These are phyloP conservation scores for Globisporangium spiculum DNA, from an alignment of 352 stramenopile genomes.

Conservation along the genomic window DNA sequence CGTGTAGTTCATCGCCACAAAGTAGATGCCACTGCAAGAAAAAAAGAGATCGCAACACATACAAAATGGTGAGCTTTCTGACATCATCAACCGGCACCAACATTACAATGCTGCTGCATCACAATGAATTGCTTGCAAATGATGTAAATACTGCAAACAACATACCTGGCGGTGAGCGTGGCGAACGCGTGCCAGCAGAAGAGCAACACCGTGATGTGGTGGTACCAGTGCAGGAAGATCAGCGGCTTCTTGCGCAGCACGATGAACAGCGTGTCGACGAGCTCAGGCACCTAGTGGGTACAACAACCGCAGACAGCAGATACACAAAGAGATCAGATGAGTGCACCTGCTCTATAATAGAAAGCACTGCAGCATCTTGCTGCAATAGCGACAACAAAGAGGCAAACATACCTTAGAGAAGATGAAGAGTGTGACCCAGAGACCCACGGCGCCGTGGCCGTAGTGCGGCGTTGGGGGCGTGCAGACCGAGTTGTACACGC, in stretches of 20 bases:
- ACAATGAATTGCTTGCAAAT: neutral
- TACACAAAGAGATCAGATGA: neutral
- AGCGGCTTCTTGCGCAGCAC: slow-evolving; percentile 96
- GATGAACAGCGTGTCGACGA: slow-evolving; percentile 97
- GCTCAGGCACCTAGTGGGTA: slow-evolving; percentile 71
- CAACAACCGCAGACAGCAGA: slow-evolving; percentile 7
- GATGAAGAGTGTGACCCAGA: slow-evolving; percentile 87
- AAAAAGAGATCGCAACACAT: neutral
- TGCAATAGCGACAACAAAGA: neutral
- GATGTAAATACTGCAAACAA: too few species aligned
- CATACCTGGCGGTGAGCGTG: slow-evolving; percentile 80
- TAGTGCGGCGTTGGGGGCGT: slow-evolving; percentile 66
- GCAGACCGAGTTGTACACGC: slow-evolving; percentile 84
- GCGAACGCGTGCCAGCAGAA: slow-evolving; percentile 98
- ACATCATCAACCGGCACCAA: neutral
- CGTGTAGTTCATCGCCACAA: slow-evolving; percentile 98
- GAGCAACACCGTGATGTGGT: slow-evolving; percentile 97
- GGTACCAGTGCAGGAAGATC: slow-evolving; percentile 99
- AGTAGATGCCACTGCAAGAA: slow-evolving; percentile 89
- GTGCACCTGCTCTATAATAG: slow-evolving; percentile 14
- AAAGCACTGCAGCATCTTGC: neutral
- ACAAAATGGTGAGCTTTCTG: neutral
- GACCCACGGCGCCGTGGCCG: slow-evolving; percentile 55
- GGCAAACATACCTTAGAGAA: slow-evolving; percentile 71
- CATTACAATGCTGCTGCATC: neutral